Percentiles rank a stretch among this genome's conserved stretches.
phyloP scores from a whole-genome alignment of 768 basidiomycete species.

The Russula emetica region DNA sequence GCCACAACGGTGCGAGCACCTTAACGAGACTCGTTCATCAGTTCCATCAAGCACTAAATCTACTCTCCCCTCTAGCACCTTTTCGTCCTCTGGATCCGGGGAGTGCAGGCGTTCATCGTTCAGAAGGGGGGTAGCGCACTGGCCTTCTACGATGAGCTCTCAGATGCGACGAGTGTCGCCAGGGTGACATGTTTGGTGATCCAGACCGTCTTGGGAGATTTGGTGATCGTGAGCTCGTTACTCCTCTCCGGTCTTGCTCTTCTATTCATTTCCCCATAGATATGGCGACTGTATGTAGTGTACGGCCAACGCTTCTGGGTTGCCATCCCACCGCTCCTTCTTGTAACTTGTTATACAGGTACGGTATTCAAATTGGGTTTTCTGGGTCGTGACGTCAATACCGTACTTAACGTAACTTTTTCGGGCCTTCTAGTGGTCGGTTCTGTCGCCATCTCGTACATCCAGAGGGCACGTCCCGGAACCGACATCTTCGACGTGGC shows the following conservation, averaged over 20 bases:
- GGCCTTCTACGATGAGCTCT: conserved; percentile 5
- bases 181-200: neutral
- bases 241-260: neutral
- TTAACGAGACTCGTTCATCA: neutral
- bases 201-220: neutral
- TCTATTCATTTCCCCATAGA: neutral
- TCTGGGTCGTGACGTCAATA: neutral
- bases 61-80: conserved; percentile 2
- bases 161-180: neutral
- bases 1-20: conserved; percentile 1
- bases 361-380: neutral
- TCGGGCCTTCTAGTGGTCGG: neutral
- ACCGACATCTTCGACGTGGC: conserved; percentile 11
- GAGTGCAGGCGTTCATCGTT: neutral
- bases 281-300: conserved; percentile 19
- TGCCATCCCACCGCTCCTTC: neutral
- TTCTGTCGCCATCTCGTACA: neutral
- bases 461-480: neutral
- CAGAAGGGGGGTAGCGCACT: conserved; percentile 1
- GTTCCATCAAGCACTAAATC: neutral
- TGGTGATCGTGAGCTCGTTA: neutral
- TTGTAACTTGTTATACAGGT: conserved; percentile 12
- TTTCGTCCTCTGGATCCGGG: conserved; percentile 10
- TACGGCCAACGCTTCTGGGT: neutral
- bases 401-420: neutral